A percentile compares a stretch with the other conserved stretches of the same genome.
phyloP scores from a whole-genome alignment of 2,329 filamentous ascomycete species.

The Zarea fungicola region DNA sequence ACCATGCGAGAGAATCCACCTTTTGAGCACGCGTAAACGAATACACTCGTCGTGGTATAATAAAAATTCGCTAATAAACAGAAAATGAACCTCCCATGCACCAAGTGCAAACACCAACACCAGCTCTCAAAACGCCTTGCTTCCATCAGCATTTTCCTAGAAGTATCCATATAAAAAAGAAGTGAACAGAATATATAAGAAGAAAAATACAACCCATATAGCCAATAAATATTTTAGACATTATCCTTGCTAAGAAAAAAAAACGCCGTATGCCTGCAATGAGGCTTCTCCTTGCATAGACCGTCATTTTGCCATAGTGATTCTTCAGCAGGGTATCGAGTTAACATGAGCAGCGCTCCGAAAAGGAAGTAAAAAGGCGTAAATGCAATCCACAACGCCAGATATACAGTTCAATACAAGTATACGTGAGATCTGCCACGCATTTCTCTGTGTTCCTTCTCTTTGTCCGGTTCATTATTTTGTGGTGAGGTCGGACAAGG shows the following conservation, averaged over 20 bases:
- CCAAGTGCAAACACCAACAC: neutral
- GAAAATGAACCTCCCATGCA: neutral
- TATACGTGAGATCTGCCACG: neutral
- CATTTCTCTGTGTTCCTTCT: constrained; percentile 17
- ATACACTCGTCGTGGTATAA: no score
- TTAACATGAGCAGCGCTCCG: constrained; percentile 24
- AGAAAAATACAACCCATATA: constrained; percentile 13
- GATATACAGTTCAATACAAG: constrained; percentile 3
- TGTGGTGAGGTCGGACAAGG: constrained; percentile 53
- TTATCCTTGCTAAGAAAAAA: constrained; percentile 4
- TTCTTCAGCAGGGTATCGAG: constrained; percentile 26
- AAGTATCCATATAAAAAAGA: no score
- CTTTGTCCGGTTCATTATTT: constrained; percentile 32
- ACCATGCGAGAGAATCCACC: no score
- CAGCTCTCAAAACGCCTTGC: constrained; percentile 7
- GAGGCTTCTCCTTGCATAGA: neutral
- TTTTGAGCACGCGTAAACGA: no score
- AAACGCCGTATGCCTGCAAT: constrained; percentile 12
- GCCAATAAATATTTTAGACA: constrained; percentile 14
- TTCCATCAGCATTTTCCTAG: neutral
- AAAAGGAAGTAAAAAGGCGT: neutral
- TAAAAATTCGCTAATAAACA: neutral
- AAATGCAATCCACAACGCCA: constrained; percentile 5
- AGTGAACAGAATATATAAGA: constrained; percentile 13
- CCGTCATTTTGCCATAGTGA: neutral